Evolutionary conservation across 1,284 basidiomycete genomes (phyloP).

Genomic region (Leccinum ambiguum): DNA sequence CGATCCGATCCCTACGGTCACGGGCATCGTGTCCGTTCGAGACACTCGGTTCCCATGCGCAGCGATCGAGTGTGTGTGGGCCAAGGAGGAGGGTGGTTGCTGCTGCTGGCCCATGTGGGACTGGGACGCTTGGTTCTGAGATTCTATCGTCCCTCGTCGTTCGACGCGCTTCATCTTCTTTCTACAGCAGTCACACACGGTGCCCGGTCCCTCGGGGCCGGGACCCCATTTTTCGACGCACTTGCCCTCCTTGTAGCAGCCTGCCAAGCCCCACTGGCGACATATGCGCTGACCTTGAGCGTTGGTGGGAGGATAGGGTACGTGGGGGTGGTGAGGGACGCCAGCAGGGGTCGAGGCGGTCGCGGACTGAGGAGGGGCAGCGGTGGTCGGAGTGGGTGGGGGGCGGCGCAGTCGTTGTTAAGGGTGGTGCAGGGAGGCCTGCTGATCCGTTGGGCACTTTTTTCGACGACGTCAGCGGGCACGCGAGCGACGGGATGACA

Average conservation of each 20-base stretch:
- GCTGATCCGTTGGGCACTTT: slow-evolving; percentile 28
- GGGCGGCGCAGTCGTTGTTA: slow-evolving; percentile 12
- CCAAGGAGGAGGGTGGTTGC: slow-evolving; percentile 6
- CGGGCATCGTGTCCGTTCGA: slow-evolving; percentile 31
- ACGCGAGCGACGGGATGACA: slow-evolving; percentile 11
- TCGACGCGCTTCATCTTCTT: slow-evolving; percentile 88
- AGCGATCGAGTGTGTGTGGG: slow-evolving; percentile 25
- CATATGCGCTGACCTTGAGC: slow-evolving; percentile 69
- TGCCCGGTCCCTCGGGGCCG: slow-evolving; percentile 78
- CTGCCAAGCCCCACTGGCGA: slow-evolving; percentile 65
- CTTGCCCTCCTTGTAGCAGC: slow-evolving; percentile 79
- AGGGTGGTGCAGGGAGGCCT: slow-evolving; percentile 21
- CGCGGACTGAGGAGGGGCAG: slow-evolving; percentile 13
- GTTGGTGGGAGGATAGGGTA: slow-evolving; percentile 45
- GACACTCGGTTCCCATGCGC: slow-evolving; percentile 25
- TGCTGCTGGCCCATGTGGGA: slow-evolving; percentile 16
- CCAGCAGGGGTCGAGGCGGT: slow-evolving; percentile 8
- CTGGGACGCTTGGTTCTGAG: slow-evolving; percentile 25
- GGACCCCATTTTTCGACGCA: slow-evolving; percentile 88
- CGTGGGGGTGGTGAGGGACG: slow-evolving; percentile 14
- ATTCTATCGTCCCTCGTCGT: slow-evolving; percentile 59
- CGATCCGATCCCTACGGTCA: slow-evolving; percentile 26
- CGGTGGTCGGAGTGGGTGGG: slow-evolving; percentile 21
- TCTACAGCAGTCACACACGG: slow-evolving; percentile 80
- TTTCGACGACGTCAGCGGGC: slow-evolving; percentile 12